Evolutionary conservation across 768 basidiomycete genomes (phyloP).

Genomic region (Lentinus brumalis): DNA sequence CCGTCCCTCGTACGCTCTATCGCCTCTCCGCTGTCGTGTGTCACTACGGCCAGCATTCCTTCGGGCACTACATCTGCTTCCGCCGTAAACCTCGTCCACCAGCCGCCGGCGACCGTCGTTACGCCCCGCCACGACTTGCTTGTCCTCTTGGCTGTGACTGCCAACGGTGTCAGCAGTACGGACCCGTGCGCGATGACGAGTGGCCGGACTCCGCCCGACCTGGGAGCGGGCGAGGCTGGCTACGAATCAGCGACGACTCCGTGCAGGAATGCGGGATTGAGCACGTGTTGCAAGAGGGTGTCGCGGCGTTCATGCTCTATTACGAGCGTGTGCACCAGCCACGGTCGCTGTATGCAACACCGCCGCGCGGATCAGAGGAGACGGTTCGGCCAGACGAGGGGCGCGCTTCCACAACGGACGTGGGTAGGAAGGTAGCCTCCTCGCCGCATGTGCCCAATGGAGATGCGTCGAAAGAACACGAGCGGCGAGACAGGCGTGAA

Average conservation of each 20-base stretch:
- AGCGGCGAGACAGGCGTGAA: conserved; percentile 29
- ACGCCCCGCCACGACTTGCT: conserved; percentile 39
- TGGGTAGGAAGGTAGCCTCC: background rate
- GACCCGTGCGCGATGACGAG: conserved; percentile 62
- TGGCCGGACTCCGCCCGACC: conserved; percentile 32
- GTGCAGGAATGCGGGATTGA: conserved; percentile 78
- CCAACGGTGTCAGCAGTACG: conserved; percentile 45
- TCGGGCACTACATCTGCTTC: conserved; percentile 94
- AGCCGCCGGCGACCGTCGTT: conserved; percentile 40
- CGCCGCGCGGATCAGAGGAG: conserved; percentile 61
- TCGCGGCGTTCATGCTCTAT: conserved; percentile 90
- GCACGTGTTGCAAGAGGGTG: conserved; percentile 70
- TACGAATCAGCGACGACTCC: conserved; percentile 84
- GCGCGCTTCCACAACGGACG: background rate
- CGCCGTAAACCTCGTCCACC: conserved; percentile 73
- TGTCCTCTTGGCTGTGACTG: conserved; percentile 51
- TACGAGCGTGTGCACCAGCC: conserved; percentile 70
- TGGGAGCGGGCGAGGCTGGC: conserved; percentile 70
- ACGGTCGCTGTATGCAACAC: conserved; percentile 14
- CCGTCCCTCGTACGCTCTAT: conserved; percentile 71
- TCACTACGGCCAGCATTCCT: conserved; percentile 91
- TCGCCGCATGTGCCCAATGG: conserved; percentile 17
- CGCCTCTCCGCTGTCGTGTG: conserved; percentile 85
- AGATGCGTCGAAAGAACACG: conserved; percentile 39
- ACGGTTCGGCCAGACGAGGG: conserved; percentile 55